phyloP scores from a whole-genome alignment of 2,329 filamentous ascomycete species.

The Paecilomyces variotii region DNA sequence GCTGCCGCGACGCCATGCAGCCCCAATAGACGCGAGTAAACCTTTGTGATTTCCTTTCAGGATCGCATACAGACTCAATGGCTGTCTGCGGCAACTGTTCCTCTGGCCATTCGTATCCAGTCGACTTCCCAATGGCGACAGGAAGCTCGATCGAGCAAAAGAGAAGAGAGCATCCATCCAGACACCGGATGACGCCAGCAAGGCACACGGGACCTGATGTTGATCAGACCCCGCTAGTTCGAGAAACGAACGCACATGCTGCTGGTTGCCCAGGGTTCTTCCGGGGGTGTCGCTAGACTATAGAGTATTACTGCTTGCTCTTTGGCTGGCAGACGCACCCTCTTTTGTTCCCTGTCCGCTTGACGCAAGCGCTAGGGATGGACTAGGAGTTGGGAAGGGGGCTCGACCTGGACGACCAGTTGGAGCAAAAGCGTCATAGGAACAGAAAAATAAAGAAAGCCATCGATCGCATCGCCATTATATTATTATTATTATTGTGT shows the following conservation, averaged over 20 bases:
- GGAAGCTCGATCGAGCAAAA: not conserved
- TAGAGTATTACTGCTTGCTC: not conserved
- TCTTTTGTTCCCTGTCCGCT: not conserved
- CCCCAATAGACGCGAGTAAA: not conserved
- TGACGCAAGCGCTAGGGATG: not conserved
- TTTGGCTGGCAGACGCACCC: not conserved
- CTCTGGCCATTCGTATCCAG: not conserved
- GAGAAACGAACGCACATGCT: not conserved
- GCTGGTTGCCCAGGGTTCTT: not conserved
- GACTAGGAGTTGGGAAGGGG: not conserved
- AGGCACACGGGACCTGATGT: not conserved
- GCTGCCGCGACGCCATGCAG: not conserved
- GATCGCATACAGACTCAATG: not conserved
- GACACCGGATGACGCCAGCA: not conserved
- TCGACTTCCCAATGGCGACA: not conserved
- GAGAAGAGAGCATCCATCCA: not conserved
- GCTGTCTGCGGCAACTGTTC: not conserved
- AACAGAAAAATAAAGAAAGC: too few relatives aligned
- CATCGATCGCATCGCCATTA: not conserved
- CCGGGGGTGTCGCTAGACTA: not conserved
- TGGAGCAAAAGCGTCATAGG: not conserved
- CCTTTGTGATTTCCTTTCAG: not conserved
- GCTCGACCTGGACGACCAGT: not conserved
- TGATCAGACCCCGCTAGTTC: not conserved
- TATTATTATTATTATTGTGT: not conserved